Evolutionary conservation across 345 rosid genomes (phyloP).

Genomic region (Hibiscus tridactylites): DNA sequence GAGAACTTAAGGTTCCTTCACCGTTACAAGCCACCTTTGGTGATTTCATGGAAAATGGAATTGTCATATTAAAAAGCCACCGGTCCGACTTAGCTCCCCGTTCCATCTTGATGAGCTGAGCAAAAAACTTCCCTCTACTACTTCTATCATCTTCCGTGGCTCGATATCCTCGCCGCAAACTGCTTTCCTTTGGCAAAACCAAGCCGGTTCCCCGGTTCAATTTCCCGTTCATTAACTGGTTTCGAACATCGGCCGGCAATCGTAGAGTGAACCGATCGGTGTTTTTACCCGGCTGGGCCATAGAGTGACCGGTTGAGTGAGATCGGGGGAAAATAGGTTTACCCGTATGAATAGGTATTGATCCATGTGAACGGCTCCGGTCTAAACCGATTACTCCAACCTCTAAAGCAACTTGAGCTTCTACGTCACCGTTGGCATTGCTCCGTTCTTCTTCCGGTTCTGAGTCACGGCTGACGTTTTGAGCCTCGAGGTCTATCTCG

Average conservation of each 20-base stretch:
- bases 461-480: constrained; percentile 13
- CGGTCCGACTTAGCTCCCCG: constrained; percentile 31
- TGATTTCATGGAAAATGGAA: constrained; percentile 35
- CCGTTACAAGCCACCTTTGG: constrained; percentile 32
- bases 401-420: constrained; percentile 4
- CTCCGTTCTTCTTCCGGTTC: neutral
- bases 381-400: constrained; percentile 22
- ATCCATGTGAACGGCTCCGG: constrained; percentile 42
- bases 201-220: constrained; percentile 58
- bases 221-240: constrained; percentile 48
- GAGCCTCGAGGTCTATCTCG: constrained; percentile 31
- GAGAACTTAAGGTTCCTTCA: constrained; percentile 9
- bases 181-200: constrained; percentile 35
- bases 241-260: constrained; percentile 66
- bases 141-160: constrained; percentile 23
- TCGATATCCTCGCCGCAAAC: constrained; percentile 39
- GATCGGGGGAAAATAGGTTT: constrained; percentile 43
- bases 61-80: constrained; percentile 25
- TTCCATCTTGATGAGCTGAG: constrained; percentile 23
- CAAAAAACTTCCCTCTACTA: constrained; percentile 22
- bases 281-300: constrained; percentile 70
- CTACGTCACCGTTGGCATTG: neutral
- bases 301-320: constrained; percentile 87
- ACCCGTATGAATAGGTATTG: constrained; percentile 29
- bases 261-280: constrained; percentile 72